Conservation (phyloP, 2,329 filamentous ascomycete species). For the Conoideocrella luteorostrata region DNA sequence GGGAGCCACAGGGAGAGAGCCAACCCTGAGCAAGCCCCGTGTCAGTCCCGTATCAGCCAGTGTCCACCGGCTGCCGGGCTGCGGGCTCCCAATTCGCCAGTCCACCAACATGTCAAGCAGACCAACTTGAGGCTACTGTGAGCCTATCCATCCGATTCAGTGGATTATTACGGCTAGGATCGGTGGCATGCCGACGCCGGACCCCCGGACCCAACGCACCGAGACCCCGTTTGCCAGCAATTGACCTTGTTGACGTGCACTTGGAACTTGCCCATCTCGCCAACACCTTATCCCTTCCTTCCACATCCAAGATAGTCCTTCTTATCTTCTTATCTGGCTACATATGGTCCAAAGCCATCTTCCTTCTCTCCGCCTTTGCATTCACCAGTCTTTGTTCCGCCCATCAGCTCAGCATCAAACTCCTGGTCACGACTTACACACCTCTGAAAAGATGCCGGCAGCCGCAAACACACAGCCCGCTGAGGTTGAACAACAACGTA, state of each 20-base stretch:
- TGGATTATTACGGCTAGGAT: constrained; percentile 10
- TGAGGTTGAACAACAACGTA: background rate
- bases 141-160: background rate
- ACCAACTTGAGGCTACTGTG: too few relatives aligned
- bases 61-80: background rate
- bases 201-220: background rate
- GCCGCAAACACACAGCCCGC: constrained; percentile 4
- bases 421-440: background rate
- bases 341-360: too few relatives aligned
- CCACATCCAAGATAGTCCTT: background rate
- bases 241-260: background rate
- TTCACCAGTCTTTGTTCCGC: too few relatives aligned
- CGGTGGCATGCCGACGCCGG: constrained; percentile 9
- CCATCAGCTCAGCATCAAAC: too few relatives aligned
- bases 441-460: constrained; percentile 6
- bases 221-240: background rate
- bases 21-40: background rate
- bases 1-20: too few relatives aligned
- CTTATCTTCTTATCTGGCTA: background rate
- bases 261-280: background rate
- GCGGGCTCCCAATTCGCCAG: background rate
- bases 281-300: background rate
- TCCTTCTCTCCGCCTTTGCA: too few relatives aligned
- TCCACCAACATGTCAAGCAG: too few relatives aligned
- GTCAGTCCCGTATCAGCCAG: too few relatives aligned